Evolutionary conservation across 768 basidiomycete genomes (phyloP).

Genomic region (Cystobasidium tubakii): DNA sequence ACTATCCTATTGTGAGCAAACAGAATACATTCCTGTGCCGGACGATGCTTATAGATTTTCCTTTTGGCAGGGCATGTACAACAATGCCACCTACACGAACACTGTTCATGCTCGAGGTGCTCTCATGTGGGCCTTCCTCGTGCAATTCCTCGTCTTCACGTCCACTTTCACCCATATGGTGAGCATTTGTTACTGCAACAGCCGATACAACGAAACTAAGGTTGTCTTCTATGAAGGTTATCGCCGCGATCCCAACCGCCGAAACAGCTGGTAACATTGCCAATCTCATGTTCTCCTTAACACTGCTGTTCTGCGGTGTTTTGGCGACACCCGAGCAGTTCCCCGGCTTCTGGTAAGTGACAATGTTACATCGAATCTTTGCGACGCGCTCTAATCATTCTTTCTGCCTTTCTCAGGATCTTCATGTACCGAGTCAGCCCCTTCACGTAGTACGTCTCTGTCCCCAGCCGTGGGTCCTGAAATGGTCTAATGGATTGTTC

Average conservation of each 20-base stretch:
- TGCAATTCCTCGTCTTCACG: conserved; percentile 52
- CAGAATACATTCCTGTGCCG: not conserved
- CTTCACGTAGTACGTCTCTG: conserved; percentile 48
- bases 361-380: not conserved
- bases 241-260: conserved; percentile 50
- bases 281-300: conserved; percentile 52
- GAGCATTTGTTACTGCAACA: conserved; percentile 51
- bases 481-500: no score
- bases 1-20: conserved; percentile 49
- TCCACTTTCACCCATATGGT: conserved; percentile 50
- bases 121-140: conserved; percentile 52
- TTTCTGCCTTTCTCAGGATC: conserved; percentile 46
- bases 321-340: conserved; percentile 44
- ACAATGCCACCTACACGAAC: conserved; percentile 50
- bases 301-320: conserved; percentile 53
- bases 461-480: no score
- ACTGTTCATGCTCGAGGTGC: conserved; percentile 50
- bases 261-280: conserved; percentile 53
- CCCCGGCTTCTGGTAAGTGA: conserved; percentile 46
- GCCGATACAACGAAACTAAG: conserved; percentile 34
- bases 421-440: conserved; percentile 50
- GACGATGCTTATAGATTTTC: no score
- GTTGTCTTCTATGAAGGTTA: conserved; percentile 38
- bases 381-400: conserved; percentile 48
- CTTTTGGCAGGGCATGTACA: conserved; percentile 41